These are phyloP conservation scores for Boeremia lycopersici DNA, from an alignment of 2,329 filamentous ascomycete genomes.

Conservation along the genomic window DNA sequence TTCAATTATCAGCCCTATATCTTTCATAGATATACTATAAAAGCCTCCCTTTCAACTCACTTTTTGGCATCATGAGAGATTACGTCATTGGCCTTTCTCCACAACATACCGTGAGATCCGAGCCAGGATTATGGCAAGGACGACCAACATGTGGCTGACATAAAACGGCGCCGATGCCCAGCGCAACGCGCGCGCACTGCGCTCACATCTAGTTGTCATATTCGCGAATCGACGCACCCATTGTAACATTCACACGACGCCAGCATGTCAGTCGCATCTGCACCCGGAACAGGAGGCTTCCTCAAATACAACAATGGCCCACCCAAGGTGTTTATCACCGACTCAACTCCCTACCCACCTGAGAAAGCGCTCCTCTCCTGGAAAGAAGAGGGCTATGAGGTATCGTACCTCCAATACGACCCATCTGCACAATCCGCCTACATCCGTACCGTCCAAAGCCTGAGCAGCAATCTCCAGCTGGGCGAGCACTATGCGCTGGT, in stretches of 20 bases:
- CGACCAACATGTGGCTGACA: constrained; percentile 8
- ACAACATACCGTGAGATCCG: constrained; percentile 11
- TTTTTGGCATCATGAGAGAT: not conserved
- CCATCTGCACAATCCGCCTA: constrained; percentile 38
- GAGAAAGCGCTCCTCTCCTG: constrained; percentile 47
- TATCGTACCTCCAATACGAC: constrained; percentile 46
- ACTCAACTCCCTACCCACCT: constrained; percentile 47
- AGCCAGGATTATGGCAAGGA: constrained; percentile 24
- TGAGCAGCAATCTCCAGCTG: constrained; percentile 49
- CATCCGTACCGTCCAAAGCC: constrained; percentile 38
- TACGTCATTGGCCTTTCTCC: constrained; percentile 8
- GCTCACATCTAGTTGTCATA: not conserved
- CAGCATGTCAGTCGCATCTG: constrained; percentile 38
- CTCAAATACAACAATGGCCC: constrained; percentile 46
- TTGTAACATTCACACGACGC: not conserved
- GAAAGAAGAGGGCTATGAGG: constrained; percentile 52
- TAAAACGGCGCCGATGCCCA: constrained; percentile 10
- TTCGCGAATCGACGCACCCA: not conserved
- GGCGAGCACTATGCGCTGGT: constrained; percentile 45
- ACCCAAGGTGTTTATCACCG: constrained; percentile 49
- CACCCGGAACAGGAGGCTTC: constrained; percentile 38
- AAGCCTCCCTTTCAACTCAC: no score
- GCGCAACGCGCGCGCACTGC: constrained; percentile 8
- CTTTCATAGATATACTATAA: no score
- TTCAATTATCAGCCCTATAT: no score